Percentiles rank a stretch among this genome's conserved stretches.
These are phyloP conservation scores for Penicillium paneum DNA, from an alignment of 2,329 filamentous ascomycete genomes.

Conservation along the genomic window DNA sequence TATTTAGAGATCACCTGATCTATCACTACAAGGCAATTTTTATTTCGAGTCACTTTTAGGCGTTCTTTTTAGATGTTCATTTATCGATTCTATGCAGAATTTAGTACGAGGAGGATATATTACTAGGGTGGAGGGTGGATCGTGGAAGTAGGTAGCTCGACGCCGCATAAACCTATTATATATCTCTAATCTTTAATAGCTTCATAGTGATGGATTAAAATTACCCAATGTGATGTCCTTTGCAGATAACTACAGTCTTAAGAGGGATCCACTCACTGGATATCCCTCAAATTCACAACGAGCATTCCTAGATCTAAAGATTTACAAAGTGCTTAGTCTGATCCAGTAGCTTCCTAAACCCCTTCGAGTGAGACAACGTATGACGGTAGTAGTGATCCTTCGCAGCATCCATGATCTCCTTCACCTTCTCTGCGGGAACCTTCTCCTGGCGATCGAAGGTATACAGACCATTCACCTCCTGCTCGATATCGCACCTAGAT, in stretches of 20 bases:
- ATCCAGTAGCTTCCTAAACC: constrained; percentile 18
- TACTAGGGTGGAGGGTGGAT: too few relatives aligned
- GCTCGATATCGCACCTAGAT: constrained; percentile 56
- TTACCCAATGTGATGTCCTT: background rate
- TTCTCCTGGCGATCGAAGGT: constrained; percentile 61
- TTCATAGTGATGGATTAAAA: background rate
- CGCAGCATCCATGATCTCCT: constrained; percentile 56
- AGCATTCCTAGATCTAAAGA: background rate
- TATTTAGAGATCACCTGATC: too few relatives aligned
- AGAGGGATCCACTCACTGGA: background rate
- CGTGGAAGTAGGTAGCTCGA: too few relatives aligned
- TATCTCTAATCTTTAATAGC: too few relatives aligned
- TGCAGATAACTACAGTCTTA: background rate
- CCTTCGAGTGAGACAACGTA: constrained; percentile 16
- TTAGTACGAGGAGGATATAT: too few relatives aligned
- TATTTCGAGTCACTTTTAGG: too few relatives aligned
- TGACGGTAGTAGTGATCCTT: constrained; percentile 45
- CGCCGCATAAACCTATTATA: too few relatives aligned
- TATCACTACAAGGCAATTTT: too few relatives aligned
- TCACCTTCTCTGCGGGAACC: constrained; percentile 56
- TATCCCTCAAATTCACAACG: too few relatives aligned
- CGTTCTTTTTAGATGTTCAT: too few relatives aligned
- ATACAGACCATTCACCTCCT: constrained; percentile 66
- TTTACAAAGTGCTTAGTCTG: constrained; percentile 16
- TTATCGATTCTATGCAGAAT: too few relatives aligned